Evolutionary conservation across 805 yeast species (phyloP).

Genomic region (Scheffersomyces ergatensis): DNA sequence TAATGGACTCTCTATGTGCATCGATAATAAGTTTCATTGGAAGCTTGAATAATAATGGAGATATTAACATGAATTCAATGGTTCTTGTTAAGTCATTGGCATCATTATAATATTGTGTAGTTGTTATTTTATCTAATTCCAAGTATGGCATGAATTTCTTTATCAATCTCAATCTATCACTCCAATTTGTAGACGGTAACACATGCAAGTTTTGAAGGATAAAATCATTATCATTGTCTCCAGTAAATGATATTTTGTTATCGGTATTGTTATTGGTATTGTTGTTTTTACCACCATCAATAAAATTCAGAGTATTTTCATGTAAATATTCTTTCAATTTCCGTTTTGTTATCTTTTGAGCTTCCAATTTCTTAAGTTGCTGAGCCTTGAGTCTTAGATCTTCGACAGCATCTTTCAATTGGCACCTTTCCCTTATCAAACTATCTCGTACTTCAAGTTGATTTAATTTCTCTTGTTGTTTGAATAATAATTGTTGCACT

Average conservation of each 20-base stretch:
- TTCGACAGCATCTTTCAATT: constrained; percentile 1
- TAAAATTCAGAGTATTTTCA: constrained; percentile 14
- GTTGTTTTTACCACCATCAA: neutral
- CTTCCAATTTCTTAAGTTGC: constrained; percentile 10
- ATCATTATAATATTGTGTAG: constrained; percentile 10
- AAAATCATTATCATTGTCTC: constrained; percentile 16
- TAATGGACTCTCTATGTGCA: constrained; percentile 10
- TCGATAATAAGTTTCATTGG: constrained; percentile 13
- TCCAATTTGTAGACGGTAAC: constrained; percentile 34
- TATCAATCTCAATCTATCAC: constrained; percentile 19
- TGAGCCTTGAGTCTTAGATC: constrained; percentile 8
- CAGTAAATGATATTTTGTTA: constrained; percentile 8
- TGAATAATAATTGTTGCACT: neutral
- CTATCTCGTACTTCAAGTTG: constrained; percentile 2
- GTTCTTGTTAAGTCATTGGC: constrained; percentile 9
- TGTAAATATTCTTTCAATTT: constrained; percentile 17
- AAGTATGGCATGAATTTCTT: constrained; percentile 24
- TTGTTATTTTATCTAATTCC: constrained; percentile 13
- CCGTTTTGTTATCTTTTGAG: constrained; percentile 9
- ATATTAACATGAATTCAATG: constrained; percentile 12
- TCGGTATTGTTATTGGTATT: neutral
- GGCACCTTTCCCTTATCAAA: constrained; percentile 1
- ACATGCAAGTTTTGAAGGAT: constrained; percentile 27
- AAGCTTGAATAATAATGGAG: constrained; percentile 21
- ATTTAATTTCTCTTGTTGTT: constrained; percentile 3